These are phyloP conservation scores for Raffaelea ambrosiae DNA, from an alignment of 2,329 filamentous ascomycete species.

Conservation along the genomic window DNA sequence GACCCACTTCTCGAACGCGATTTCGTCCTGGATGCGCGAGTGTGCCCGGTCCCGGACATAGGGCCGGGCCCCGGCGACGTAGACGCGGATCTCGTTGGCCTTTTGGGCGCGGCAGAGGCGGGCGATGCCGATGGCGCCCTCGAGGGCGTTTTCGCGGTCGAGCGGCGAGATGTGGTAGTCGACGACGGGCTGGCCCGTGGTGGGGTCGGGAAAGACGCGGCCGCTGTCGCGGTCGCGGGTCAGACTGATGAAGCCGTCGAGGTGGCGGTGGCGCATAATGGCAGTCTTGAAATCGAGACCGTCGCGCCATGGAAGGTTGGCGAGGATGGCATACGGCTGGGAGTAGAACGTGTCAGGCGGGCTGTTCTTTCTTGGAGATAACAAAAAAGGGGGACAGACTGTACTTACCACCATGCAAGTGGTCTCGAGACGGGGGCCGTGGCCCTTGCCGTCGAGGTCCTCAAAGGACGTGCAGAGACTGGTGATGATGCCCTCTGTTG, in stretches of 20 bases:
- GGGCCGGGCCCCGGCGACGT: slow-evolving; percentile 51
- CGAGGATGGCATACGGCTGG: slow-evolving; percentile 58
- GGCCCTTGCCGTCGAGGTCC: slow-evolving; percentile 69
- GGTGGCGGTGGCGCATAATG: slow-evolving; percentile 58
- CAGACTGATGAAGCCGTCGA: slow-evolving; percentile 65
- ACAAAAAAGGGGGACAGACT: neutral
- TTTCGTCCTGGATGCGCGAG: slow-evolving; percentile 43
- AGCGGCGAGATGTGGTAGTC: slow-evolving; percentile 63
- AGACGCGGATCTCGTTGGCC: slow-evolving; percentile 68
- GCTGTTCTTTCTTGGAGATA: neutral
- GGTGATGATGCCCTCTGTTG: slow-evolving; percentile 73
- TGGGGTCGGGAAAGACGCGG: slow-evolving; percentile 62
- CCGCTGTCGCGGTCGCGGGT: slow-evolving; percentile 70
- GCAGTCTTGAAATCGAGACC: slow-evolving; percentile 67
- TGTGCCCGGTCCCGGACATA: slow-evolving; percentile 39
- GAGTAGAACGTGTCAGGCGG: slow-evolving; percentile 1
- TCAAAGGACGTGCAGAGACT: slow-evolving; percentile 69
- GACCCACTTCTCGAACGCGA: slow-evolving; percentile 55
- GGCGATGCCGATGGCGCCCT: slow-evolving; percentile 62
- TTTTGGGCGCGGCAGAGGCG: slow-evolving; percentile 73
- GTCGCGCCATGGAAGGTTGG: slow-evolving; percentile 56
- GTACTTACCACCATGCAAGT: slow-evolving; percentile 55
- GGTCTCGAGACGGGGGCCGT: slow-evolving; percentile 75
- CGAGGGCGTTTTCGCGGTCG: slow-evolving; percentile 63
- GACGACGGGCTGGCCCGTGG: slow-evolving; percentile 55